A percentile compares a stretch with the other conserved stretches of the same genome.
Conservation (phyloP, 345 rosid species). For the Sonneratia caseolaris region DNA sequence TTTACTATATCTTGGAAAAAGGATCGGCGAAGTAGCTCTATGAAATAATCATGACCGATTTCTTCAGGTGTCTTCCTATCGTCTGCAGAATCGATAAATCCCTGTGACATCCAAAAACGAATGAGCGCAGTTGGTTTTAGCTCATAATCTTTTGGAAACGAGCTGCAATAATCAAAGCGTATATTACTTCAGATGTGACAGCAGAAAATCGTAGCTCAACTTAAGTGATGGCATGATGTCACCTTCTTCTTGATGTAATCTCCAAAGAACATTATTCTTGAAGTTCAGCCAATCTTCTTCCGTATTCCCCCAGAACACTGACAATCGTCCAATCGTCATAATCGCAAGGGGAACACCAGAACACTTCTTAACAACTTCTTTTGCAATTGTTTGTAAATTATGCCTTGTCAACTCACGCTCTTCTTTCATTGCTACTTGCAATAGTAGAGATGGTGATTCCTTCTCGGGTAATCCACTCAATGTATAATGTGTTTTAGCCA, state of each 20-base stretch:
- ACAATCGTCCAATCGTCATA: not conserved
- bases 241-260: not conserved
- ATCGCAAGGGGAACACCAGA: not conserved
- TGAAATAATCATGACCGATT: not conserved
- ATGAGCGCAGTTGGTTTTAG: slow-evolving; percentile 1
- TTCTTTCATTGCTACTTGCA: not conserved
- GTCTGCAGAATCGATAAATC: slow-evolving; percentile 5
- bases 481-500: fast-evolving
- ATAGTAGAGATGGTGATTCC: not conserved
- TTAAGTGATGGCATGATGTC: slow-evolving; percentile 11
- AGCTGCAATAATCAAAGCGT: slow-evolving; percentile 6
- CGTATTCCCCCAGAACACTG: not conserved
- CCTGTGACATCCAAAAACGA: slow-evolving; percentile 16
- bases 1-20: slow-evolving; percentile 14
- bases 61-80: not conserved
- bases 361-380: not conserved
- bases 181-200: slow-evolving; percentile 8
- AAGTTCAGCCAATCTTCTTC: slow-evolving; percentile 11
- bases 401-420: too few species aligned
- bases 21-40: not conserved
- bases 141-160: slow-evolving; percentile 17
- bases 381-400: not conserved
- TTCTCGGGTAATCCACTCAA: not conserved
- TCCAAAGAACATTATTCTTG: not conserved
- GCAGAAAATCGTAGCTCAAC: slow-evolving; percentile 17